Conservation (phyloP, 2,329 filamentous ascomycete species). For the Zymoseptoria tritici region DNA sequence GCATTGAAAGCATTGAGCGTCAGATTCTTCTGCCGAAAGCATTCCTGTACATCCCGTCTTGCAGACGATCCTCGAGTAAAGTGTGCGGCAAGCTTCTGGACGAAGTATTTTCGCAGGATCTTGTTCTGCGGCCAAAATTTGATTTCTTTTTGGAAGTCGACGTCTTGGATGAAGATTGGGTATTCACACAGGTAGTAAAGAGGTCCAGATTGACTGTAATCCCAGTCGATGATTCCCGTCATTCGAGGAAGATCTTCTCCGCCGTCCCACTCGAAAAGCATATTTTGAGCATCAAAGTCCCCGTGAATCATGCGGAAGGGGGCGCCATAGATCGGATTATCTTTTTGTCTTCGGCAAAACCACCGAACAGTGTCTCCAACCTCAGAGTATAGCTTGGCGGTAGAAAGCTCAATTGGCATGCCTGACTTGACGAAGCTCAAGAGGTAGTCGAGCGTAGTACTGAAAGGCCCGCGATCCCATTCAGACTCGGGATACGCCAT, state of each 20-base stretch:
- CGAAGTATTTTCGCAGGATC: slow-evolving; percentile 9
- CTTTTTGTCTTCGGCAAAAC: too few relatives aligned
- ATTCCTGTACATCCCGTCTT: slow-evolving; percentile 2
- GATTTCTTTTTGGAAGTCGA: background rate
- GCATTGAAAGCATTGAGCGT: too few relatives aligned
- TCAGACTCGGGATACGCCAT: too few relatives aligned
- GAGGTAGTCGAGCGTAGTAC: background rate
- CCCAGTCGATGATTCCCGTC: slow-evolving; percentile 16
- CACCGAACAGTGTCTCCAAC: too few relatives aligned
- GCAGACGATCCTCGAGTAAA: slow-evolving; percentile 1
- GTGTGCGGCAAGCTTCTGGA: background rate
- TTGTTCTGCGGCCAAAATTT: slow-evolving; percentile 6
- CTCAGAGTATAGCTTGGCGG: too few relatives aligned
- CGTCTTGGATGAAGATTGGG: slow-evolving; percentile 10
- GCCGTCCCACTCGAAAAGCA: slow-evolving; percentile 1
- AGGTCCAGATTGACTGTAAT: slow-evolving; percentile 4
- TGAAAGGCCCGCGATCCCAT: too few relatives aligned
- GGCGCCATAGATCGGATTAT: too few relatives aligned
- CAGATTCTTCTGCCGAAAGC: slow-evolving; percentile 9
- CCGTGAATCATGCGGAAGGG: too few relatives aligned
- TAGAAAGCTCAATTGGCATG: too few relatives aligned
- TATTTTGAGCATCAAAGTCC: slow-evolving; percentile 12
- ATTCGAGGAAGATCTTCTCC: background rate
- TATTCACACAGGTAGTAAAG: slow-evolving; percentile 12
- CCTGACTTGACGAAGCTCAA: background rate